Percentiles rank a stretch among this genome's conserved stretches.
Conservation (phyloP, 148 eudicot species). For the Drosera capensis region DNA sequence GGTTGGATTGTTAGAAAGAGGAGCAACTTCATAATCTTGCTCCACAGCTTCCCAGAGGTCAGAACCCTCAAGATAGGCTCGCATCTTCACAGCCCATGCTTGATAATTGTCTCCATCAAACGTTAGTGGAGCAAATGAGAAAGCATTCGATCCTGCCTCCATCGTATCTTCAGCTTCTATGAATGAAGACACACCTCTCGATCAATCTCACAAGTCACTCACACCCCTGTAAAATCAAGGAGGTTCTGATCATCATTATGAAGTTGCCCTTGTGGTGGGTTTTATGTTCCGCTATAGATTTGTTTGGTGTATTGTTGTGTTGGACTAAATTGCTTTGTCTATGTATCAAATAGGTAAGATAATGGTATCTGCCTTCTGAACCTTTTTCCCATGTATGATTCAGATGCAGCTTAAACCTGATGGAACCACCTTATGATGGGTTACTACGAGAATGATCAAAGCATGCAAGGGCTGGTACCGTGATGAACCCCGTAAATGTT, state of each 20-base stretch:
- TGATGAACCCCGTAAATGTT: slow-evolving; percentile 5
- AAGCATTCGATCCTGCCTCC: too few species aligned
- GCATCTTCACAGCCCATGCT: slow-evolving; percentile 7
- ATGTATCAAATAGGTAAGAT: slow-evolving; percentile 1
- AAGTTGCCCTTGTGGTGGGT: too few species aligned
- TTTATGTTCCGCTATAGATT: too few species aligned
- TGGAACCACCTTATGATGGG: slow-evolving; percentile 95
- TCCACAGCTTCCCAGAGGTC: slow-evolving; percentile 15
- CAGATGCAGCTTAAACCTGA: slow-evolving; percentile 77
- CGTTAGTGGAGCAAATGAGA: slow-evolving; percentile 10
- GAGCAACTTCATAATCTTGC: slow-evolving; percentile 8
- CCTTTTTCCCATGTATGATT: slow-evolving; percentile 6
- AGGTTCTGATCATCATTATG: too few species aligned
- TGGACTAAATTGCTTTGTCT: not conserved
- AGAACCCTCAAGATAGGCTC: slow-evolving; percentile 1
- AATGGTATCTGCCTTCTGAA: not conserved
- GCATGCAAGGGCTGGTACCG: slow-evolving; percentile 84
- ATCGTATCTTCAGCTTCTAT: too few species aligned
- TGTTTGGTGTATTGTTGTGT: too few species aligned
- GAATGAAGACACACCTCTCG: too few species aligned
- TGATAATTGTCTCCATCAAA: not conserved
- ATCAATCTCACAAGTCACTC: too few species aligned
- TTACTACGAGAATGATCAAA: slow-evolving; percentile 63
- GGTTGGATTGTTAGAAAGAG: slow-evolving; percentile 8
- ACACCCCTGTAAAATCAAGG: too few species aligned